A percentile compares a stretch with the other conserved stretches of the same genome.
phyloP scores from a whole-genome alignment of 441 rosid genomes.

The Capsella rubella region DNA sequence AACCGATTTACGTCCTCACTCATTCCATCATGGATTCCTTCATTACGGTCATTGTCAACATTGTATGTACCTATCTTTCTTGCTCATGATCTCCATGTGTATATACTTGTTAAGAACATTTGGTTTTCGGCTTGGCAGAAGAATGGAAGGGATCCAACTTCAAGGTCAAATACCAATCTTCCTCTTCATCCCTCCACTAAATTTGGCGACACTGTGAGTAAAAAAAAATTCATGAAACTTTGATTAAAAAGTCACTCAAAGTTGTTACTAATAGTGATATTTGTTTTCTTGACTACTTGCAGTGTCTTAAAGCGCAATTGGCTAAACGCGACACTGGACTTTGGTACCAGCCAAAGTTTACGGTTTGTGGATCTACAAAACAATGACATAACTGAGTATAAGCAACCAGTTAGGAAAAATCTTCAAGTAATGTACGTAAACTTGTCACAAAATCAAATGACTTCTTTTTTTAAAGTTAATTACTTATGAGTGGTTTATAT shows the following conservation, averaged over 20 bases:
- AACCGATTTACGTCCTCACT: slow-evolving; percentile 51
- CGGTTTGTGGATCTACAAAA: slow-evolving; percentile 55
- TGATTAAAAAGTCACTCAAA: neutral
- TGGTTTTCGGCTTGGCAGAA: slow-evolving; percentile 51
- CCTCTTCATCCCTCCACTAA: slow-evolving; percentile 56
- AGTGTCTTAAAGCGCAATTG: slow-evolving; percentile 58
- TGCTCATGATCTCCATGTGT: neutral
- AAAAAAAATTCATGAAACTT: neutral
- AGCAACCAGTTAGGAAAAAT: slow-evolving; percentile 16
- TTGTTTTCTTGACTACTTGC: slow-evolving; percentile 17
- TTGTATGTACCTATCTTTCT: slow-evolving; percentile 52
- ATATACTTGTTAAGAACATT: slow-evolving; percentile 13
- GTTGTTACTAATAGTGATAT: neutral
- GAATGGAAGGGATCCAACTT: slow-evolving; percentile 58
- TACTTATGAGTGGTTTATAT: slow-evolving; percentile 7
- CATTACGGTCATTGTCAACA: slow-evolving; percentile 49
- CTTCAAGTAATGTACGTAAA: slow-evolving; percentile 51
- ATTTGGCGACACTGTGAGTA: slow-evolving; percentile 68
- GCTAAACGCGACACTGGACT: slow-evolving; percentile 58
- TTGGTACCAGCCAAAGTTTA: slow-evolving; percentile 55
- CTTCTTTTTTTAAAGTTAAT: neutral
- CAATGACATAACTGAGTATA: slow-evolving; percentile 51
- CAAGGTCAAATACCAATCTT: slow-evolving; percentile 58
- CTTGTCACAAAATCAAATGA: slow-evolving; percentile 5
- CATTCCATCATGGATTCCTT: slow-evolving; percentile 65